Evolutionary conservation across 164 flowering plant genomes (phyloP).

Genomic region (Umbellularia californica): DNA sequence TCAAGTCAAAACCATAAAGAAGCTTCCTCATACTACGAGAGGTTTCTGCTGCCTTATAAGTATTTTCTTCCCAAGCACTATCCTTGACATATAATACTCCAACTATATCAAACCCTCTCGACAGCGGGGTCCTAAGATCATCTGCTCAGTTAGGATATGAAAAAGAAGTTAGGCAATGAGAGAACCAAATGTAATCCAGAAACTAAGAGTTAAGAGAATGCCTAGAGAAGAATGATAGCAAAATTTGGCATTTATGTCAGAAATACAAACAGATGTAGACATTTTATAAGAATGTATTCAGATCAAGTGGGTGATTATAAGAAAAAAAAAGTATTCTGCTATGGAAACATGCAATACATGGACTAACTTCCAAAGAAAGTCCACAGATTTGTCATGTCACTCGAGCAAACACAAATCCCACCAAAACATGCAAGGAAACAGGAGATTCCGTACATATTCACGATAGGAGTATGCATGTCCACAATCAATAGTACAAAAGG

Average conservation of each 20-base stretch:
- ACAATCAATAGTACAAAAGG: too few relatives aligned
- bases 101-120: constrained; percentile 61
- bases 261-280: neutral
- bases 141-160: constrained; percentile 29
- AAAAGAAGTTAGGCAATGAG: neutral
- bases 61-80: constrained; percentile 28
- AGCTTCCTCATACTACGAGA: constrained; percentile 35
- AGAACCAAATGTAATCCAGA: neutral
- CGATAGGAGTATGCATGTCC: too few relatives aligned
- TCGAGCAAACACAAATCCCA: too few relatives aligned
- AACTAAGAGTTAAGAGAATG: neutral
- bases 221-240: neutral
- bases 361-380: too few relatives aligned
- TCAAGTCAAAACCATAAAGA: constrained; percentile 22
- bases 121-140: constrained; percentile 51
- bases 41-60: constrained; percentile 45
- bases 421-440: too few relatives aligned
- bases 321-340: too few relatives aligned
- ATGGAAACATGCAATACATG: too few relatives aligned
- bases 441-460: too few relatives aligned
- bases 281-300: too few relatives aligned
- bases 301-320: too few relatives aligned
- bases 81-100: constrained; percentile 51
- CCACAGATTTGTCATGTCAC: too few relatives aligned
- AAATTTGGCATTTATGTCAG: neutral